Base-by-base conservation (phyloP, 2,329 filamentous ascomycete species). In the Pyrenochaeta sp. region DNA sequence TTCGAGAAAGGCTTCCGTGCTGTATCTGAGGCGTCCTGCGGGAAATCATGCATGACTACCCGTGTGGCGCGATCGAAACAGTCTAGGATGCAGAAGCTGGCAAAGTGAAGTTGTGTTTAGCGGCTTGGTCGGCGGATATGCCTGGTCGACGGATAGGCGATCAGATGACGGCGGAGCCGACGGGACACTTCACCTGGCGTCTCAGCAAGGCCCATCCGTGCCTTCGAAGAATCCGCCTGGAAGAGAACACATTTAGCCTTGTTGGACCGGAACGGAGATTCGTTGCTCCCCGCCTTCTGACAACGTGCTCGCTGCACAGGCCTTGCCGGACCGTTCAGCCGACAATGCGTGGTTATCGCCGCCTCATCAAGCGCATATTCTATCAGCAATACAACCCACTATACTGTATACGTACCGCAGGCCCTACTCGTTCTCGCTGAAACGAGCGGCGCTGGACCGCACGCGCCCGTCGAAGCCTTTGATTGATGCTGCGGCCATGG, bases 271-370 rank as follows among this genome's bases (percentile, higher is more conserved):
- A 37, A 35, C 49, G 46, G 51, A 47, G n/a, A 48, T 35, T 42
- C 43, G 34, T 38, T 35, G 8, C 27, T 47, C 44, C 48, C 46
- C 39, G 35, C 42, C 23, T 18, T 28, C 31, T 15, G 40, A 32
- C 23, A 37, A 45, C 24, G 39, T 42, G 39, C 43, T 38, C 34
- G 23, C 31, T 26, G 39, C 28, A 39, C 24, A 49, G 46, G 58
- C 57, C 39, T 44, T 47, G 24, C 23, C 63, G 63, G 63, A 55
- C 63, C 63, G 63, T 34, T 37, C 40, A 61, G 46, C 63, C 63
- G 63, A 45, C 27, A 43, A 21, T 31, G 35, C 32, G 20, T 35
- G 48, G 40, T 42, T 48, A 51, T 53, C 48, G 45, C 42, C 35
- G 48, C 39, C 43, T 56, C 54, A 51, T 49, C 41, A 53, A 58